A percentile compares a stretch with the other conserved stretches of the same genome.
These are phyloP conservation scores for Primulina eburnea DNA, from an alignment of 257 asterid genomes.

Conservation along the genomic window DNA sequence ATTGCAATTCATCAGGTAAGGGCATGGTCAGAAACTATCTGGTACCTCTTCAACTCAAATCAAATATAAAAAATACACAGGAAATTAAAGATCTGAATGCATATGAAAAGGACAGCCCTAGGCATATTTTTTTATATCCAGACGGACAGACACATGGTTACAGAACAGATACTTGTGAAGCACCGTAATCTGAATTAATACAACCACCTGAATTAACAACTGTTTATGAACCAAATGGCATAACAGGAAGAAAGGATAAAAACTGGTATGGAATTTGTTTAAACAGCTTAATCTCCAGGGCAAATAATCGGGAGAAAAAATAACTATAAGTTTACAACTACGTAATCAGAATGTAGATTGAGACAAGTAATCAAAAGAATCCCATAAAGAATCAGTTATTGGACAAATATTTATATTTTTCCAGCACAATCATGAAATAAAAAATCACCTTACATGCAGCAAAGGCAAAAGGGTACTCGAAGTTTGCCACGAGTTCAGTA, in stretches of 20 bases:
- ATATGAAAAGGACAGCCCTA: not conserved
- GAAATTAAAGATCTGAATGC: not conserved
- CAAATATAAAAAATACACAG: not conserved
- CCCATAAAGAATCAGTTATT: slow-evolving; percentile 15
- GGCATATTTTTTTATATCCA: not conserved
- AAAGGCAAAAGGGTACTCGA: not conserved
- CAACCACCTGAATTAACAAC: not conserved
- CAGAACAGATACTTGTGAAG: slow-evolving; percentile 12
- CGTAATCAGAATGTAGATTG: no score
- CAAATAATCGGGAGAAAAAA: slow-evolving; percentile 1
- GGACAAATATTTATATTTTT: slow-evolving; percentile 16
- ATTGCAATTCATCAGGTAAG: not conserved
- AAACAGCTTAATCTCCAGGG: not conserved
- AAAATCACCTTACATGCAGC: not conserved
- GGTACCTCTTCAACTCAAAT: not conserved
- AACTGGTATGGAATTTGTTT: slow-evolving; percentile 13
- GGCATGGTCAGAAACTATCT: not conserved
- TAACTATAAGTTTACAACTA: slow-evolving; percentile 12
- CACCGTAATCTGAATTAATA: slow-evolving; percentile 1
- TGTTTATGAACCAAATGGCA: not conserved
- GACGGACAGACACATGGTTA: slow-evolving; percentile 4
- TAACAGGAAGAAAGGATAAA: not conserved
- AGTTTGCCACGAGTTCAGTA: slow-evolving; percentile 2
- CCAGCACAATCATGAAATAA: not conserved
- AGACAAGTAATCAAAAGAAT: not conserved